Conservation (phyloP, 192 early-diverging fungal genomes). For the Glomus cerebriforme region DNA sequence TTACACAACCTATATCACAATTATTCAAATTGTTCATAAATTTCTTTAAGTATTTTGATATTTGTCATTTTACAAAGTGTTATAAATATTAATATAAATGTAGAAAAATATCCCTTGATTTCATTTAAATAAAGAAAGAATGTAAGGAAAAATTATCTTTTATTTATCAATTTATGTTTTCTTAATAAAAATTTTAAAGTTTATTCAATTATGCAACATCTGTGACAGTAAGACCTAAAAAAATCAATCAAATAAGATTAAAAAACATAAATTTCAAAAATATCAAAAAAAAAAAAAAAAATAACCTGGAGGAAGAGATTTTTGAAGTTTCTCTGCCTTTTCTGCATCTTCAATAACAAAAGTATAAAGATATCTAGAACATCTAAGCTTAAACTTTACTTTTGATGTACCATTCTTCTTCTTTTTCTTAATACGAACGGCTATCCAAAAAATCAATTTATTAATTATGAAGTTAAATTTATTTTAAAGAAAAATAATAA, state of each 20-base stretch:
- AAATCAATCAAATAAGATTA: background rate
- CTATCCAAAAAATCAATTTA: constrained; percentile 36
- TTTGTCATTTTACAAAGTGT: too few relatives aligned
- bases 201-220: background rate
- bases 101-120: too few relatives aligned
- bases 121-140: too few relatives aligned
- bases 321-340: constrained; percentile 95
- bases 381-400: constrained; percentile 99
- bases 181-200: background rate
- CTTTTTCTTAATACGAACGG: constrained; percentile 96
- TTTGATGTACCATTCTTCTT: constrained; percentile 88
- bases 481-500: background rate
- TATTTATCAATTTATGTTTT: background rate
- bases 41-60: too few relatives aligned
- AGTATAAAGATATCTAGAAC: constrained; percentile 98
- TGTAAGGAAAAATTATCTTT: background rate
- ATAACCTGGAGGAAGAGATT: constrained; percentile 91
- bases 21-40: too few relatives aligned
- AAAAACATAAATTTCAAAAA: background rate
- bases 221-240: constrained; percentile 21
- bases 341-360: constrained; percentile 90
- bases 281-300: background rate
- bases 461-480: background rate
- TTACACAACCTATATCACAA: too few relatives aligned
- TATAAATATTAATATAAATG: too few relatives aligned